A percentile compares a stretch with the other conserved stretches of the same genome.
phyloP scores from a whole-genome alignment of 2,329 filamentous ascomycete species.

The Pseudocercospora cruenta region DNA sequence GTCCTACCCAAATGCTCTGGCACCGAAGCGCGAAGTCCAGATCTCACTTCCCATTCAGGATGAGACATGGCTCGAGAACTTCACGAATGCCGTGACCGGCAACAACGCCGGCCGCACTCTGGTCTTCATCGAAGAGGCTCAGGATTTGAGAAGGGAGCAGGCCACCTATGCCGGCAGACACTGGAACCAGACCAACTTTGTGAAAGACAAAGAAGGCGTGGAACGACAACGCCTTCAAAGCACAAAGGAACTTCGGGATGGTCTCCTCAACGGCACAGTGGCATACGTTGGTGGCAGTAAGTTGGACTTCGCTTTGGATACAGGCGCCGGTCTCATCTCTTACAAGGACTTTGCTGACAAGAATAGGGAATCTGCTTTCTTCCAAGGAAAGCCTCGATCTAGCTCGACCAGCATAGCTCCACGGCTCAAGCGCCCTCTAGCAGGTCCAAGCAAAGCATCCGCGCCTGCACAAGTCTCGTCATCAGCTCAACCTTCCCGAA shows the following conservation, averaged over 20 bases:
- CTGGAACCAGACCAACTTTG: slow-evolving; percentile 1
- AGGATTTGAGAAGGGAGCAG: background rate
- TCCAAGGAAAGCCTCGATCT: background rate
- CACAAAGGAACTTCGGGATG: background rate
- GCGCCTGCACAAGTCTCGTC: background rate
- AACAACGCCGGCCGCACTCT: background rate
- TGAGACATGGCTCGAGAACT: background rate
- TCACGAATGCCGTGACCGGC: background rate
- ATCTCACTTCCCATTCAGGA: background rate
- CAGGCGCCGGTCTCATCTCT: background rate
- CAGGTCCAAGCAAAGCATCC: background rate
- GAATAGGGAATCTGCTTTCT: background rate
- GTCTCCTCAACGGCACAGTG: background rate
- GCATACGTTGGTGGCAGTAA: background rate
- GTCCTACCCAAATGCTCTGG: background rate
- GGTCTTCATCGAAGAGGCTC: background rate
- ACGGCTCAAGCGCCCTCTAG: background rate
- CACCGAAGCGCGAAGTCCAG: background rate
- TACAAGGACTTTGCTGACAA: background rate
- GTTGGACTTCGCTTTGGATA: background rate
- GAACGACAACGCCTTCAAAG: background rate
- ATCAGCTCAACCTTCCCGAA: background rate
- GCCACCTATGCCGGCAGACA: background rate
- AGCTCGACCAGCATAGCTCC: background rate
- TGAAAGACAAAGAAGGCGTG: background rate